Conservation (phyloP, 2,329 filamentous ascomycete species). For the Fusarium tuaranense region DNA sequence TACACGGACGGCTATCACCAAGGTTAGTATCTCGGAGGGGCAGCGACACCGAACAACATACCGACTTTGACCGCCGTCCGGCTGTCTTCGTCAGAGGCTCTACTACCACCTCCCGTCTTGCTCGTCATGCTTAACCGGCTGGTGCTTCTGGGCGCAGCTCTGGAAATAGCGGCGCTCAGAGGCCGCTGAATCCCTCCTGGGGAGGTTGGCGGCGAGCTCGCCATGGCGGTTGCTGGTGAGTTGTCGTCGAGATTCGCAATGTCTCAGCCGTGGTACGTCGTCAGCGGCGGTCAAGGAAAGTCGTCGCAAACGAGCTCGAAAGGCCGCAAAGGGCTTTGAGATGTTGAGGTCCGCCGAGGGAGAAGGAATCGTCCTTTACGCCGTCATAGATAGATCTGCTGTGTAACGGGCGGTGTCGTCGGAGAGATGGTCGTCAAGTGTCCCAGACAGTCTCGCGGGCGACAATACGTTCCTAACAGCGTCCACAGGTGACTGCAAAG, state of each 20-base stretch:
- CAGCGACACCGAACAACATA: conserved; percentile 63
- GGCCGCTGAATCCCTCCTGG: conserved; percentile 73
- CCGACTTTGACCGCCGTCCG: conserved; percentile 97
- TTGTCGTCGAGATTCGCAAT: conserved; percentile 29
- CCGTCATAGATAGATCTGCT: conserved; percentile 44
- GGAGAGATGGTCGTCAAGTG: conserved; percentile 32
- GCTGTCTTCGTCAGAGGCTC: conserved; percentile 88
- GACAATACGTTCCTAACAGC: conserved; percentile 22
- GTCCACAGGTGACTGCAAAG: conserved; percentile 30
- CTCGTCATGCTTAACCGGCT: conserved; percentile 89
- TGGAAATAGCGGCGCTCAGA: conserved; percentile 83
- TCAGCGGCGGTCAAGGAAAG: conserved; percentile 12
- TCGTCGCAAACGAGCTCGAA: conserved; percentile 23
- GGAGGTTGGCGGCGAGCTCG: conserved; percentile 77
- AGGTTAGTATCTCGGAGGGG: neutral
- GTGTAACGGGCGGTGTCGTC: conserved; percentile 29
- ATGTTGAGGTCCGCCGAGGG: conserved; percentile 34
- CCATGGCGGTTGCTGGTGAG: conserved; percentile 60
- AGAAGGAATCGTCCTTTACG: conserved; percentile 32
- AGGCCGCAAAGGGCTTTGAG: conserved; percentile 30
- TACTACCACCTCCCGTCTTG: conserved; percentile 80
- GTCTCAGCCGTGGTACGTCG: conserved; percentile 25
- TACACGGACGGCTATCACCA: conserved; percentile 82
- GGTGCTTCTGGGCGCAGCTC: conserved; percentile 77
- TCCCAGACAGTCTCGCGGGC: conserved; percentile 39